These are phyloP conservation scores for Cyclospora cayetanensis DNA, from an alignment of 169 alveolate species.

Conservation along the genomic window DNA sequence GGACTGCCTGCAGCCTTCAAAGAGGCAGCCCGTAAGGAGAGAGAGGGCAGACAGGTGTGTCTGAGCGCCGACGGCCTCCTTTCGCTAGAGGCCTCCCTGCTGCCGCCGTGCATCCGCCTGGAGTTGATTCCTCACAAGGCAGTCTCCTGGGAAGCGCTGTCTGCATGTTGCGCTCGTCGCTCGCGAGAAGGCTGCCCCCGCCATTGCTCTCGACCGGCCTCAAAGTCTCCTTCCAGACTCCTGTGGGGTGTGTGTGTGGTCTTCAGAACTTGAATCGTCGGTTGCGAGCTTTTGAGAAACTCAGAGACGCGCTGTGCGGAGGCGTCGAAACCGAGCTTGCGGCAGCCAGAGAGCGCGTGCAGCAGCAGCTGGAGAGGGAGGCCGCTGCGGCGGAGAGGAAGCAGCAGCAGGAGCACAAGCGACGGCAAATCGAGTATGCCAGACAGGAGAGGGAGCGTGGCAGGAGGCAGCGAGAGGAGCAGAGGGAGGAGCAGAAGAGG, in stretches of 20 bases:
- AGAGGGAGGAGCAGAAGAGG: not conserved
- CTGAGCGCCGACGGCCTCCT: no score
- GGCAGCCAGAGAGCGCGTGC: conserved; percentile 38
- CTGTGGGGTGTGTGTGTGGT: no score
- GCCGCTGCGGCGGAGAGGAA: not conserved
- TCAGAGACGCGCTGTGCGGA: conserved; percentile 41
- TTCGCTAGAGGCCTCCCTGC: no score
- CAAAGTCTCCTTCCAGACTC: no score
- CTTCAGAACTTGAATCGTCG: conserved; percentile 24
- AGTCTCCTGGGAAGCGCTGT: no score
- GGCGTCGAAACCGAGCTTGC: conserved; percentile 21
- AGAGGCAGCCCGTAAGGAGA: conserved; percentile 42
- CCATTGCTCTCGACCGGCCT: no score
- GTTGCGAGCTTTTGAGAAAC: conserved; percentile 30
- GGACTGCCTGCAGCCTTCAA: conserved; percentile 62
- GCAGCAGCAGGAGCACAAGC: conserved; percentile 7
- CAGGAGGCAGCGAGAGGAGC: not conserved
- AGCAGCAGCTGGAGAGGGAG: conserved; percentile 48
- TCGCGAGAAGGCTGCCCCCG: no score
- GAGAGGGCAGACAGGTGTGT: conserved; percentile 58
- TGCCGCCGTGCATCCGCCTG: no score
- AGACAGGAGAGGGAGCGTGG: not conserved
- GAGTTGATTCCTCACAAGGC: no score
- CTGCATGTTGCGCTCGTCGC: no score
- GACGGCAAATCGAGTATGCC: not conserved